These are phyloP conservation scores for Anaeromyces robustus DNA, from an alignment of 192 early-diverging fungal species.

Conservation along the genomic window DNA sequence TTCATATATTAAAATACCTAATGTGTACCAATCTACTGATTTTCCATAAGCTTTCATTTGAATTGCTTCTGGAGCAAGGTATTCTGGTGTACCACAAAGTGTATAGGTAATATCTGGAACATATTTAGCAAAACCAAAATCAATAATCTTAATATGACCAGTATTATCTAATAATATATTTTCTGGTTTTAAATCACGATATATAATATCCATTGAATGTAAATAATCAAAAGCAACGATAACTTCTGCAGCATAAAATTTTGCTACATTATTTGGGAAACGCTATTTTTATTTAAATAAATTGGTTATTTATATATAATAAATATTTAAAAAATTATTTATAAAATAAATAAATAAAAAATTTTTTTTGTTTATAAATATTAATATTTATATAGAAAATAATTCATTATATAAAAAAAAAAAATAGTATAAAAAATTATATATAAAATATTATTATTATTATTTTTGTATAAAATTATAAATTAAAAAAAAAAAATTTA, in stretches of 20 bases:
- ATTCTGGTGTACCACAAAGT: slow-evolving; percentile 2
- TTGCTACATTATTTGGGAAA: slow-evolving; percentile 64
- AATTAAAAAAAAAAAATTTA: no score
- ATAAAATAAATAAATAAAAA: no score
- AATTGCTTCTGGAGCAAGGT: slow-evolving; percentile 1
- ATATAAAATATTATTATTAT: no score
- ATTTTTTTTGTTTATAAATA: no score
- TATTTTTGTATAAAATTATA: no score
- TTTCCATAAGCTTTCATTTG: slow-evolving; percentile 2
- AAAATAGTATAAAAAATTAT: no score
- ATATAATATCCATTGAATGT: not conserved
- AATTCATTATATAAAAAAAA: no score
- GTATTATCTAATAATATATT: slow-evolving; percentile 28
- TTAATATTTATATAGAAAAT: no score
- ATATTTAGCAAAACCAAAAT: not conserved
- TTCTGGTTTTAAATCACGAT: not conserved
- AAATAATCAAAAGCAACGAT: not conserved
- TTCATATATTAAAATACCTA: slow-evolving; percentile 1
- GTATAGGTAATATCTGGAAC: not conserved
- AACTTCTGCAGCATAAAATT: not conserved
- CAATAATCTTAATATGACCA: not conserved
- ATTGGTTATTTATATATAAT: no score
- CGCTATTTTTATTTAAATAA: slow-evolving; percentile 21
- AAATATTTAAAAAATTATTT: no score
- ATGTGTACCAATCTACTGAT: slow-evolving; percentile 2